Base-by-base conservation (phyloP, 495 filamentous ascomycete genomes). In the Penicillium samsonianum region DNA sequence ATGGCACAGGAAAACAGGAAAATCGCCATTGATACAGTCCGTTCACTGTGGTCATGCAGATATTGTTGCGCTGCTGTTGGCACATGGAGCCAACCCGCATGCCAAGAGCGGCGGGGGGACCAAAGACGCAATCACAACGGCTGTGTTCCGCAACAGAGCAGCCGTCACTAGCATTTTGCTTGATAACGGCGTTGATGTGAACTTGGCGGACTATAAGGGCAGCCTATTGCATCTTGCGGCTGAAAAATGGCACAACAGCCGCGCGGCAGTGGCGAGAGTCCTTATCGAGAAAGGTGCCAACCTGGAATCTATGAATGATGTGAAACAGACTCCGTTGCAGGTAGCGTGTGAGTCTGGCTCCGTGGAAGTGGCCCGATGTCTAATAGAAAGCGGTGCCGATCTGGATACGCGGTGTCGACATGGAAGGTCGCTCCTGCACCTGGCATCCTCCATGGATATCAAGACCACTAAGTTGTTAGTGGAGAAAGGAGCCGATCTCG, bases 401-500 rank as follows among this genome's bases (percentile, higher is more conserved):
- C 4, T 26, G 22, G 3, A 46, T 19, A 12, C 4, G 35, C 22
- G 22, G 28, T 4, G 12, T 19, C 14, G 6, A 9, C 1, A 5
- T 10, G 30, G 31, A 26, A 45, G 8, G 1, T 37, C 52, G 11
- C 19, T 55, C 25, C 30, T 55, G 7, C 52, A 55, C 2, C 9
- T 28, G 10, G 42, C 52, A 20, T 22, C 31, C 9, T 22, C 31
- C 9, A 44, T 25, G 14, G 23, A 31, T 11, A 12, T 37, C 8
- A 2, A 38, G 16, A 7, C 19, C 7, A 31, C 8, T 25, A 16
- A 48, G 9, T 19, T 53, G 31, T 20, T 59, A 17, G 7, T 59
- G 25, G 41, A 53, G 45, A 38, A 28, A 14, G 57, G 57, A 4
- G 49, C 28, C 2, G 42, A 46, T 40, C 33, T 53, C 3, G 50